These are phyloP conservation scores for Wallacemonas sp. DNA, from an alignment of 208 protist species.

Conservation along the genomic window DNA sequence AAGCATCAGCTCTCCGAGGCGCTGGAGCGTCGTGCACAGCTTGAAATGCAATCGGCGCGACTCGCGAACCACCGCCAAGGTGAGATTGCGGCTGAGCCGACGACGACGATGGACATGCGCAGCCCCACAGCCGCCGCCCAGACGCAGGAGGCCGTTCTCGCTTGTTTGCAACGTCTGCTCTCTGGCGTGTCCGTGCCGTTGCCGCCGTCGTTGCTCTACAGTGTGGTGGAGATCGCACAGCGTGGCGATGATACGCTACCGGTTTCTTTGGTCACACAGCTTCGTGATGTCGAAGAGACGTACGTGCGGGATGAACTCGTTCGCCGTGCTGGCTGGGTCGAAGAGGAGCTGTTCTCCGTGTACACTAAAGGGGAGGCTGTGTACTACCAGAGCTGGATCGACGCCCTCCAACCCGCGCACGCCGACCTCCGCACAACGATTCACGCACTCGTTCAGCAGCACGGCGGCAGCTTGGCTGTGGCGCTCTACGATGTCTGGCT, in stretches of 20 bases:
- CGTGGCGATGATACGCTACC: conserved; percentile 18
- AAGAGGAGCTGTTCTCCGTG: conserved; percentile 40
- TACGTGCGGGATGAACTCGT: conserved; percentile 4
- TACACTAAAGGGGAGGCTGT: conserved; percentile 33
- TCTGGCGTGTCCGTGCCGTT: conserved; percentile 16
- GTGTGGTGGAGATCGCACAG: conserved; percentile 19
- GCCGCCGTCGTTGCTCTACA: conserved; percentile 21
- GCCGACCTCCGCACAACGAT: conserved; percentile 32
- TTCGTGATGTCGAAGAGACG: background rate
- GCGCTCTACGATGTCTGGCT: conserved; percentile 41
- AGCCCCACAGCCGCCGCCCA: conserved; percentile 13
- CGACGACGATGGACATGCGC: conserved; percentile 1
- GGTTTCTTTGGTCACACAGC: background rate
- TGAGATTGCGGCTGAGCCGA: background rate
- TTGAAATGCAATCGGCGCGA: conserved; percentile 21
- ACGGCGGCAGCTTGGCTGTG: conserved; percentile 25
- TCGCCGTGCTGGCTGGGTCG: conserved; percentile 52
- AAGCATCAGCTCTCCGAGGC: conserved; percentile 21
- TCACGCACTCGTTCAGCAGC: conserved; percentile 32
- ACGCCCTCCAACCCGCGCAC: conserved; percentile 39
- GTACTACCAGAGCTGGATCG: conserved; percentile 46
- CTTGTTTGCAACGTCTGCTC: conserved; percentile 14
- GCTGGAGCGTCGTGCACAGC: conserved; percentile 22
- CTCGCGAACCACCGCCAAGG: conserved; percentile 2
- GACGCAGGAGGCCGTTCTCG: conserved; percentile 14